Conservation (phyloP, 1,284 basidiomycete species). For the Leccinum subrobustum region DNA sequence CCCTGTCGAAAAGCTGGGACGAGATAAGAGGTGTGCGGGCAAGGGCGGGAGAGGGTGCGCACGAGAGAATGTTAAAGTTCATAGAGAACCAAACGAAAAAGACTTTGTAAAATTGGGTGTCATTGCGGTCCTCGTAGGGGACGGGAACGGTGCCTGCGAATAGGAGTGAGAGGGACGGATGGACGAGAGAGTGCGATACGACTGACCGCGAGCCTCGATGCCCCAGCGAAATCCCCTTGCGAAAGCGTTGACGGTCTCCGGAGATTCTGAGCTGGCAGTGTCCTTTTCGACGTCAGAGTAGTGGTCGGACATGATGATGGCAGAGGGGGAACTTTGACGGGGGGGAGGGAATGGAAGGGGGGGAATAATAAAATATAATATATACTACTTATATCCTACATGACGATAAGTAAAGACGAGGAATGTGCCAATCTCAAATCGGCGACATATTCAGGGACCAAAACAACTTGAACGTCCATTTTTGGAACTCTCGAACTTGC, state of each 20-base stretch:
- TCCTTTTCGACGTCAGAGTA: constrained; percentile 33
- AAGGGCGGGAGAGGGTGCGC: constrained; percentile 22
- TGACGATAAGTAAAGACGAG: background rate
- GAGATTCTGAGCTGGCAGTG: constrained; percentile 12
- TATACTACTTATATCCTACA: background rate
- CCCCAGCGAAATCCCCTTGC: constrained; percentile 31
- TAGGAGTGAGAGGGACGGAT: background rate
- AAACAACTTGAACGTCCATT: too few species aligned
- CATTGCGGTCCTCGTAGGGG: constrained; percentile 48
- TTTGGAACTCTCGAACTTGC: background rate
- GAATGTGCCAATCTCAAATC: background rate
- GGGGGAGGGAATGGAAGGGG: background rate
- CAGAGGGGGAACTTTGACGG: constrained; percentile 1
- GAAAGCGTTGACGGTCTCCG: background rate
- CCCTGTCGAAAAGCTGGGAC: constrained; percentile 63
- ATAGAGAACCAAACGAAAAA: constrained; percentile 77
- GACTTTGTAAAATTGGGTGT: constrained; percentile 65
- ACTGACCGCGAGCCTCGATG: constrained; percentile 31
- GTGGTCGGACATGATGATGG: constrained; percentile 25
- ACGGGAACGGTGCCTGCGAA: constrained; percentile 52
- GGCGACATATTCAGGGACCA: background rate
- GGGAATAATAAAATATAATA: constrained; percentile 12
- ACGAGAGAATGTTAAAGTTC: constrained; percentile 77
- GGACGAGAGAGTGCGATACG: background rate
- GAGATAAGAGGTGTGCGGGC: constrained; percentile 1